phyloP scores from a whole-genome alignment of 495 filamentous ascomycete genomes.

The Tetracladium marchalianum region DNA sequence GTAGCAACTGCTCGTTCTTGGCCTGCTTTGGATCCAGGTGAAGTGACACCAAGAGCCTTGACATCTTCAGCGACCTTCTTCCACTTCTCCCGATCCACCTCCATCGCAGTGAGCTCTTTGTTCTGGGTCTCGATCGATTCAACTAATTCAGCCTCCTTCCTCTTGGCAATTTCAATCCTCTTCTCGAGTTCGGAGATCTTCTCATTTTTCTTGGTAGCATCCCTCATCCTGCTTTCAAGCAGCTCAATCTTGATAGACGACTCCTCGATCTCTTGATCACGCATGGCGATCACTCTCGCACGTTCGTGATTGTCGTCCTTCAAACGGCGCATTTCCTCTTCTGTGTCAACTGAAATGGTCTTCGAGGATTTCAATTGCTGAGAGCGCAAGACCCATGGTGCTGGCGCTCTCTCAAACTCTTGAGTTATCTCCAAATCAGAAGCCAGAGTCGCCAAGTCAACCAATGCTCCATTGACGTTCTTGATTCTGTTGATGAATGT shows the following conservation, averaged over 20 bases:
- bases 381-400: conserved; percentile 79
- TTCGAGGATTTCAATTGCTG: conserved; percentile 70
- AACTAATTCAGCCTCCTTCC: conserved; percentile 35
- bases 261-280: conserved; percentile 60
- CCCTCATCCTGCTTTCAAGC: conserved; percentile 70
- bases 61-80: conserved; percentile 61
- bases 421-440: conserved; percentile 67
- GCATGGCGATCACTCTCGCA: conserved; percentile 50
- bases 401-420: conserved; percentile 69
- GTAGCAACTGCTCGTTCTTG: conserved; percentile 54
- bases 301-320: conserved; percentile 64
- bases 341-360: conserved; percentile 65
- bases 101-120: conserved; percentile 46
- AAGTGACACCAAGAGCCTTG: conserved; percentile 43
- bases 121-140: conserved; percentile 46
- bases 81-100: conserved; percentile 58
- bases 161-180: conserved; percentile 45
- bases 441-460: conserved; percentile 63
- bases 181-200: conserved; percentile 55
- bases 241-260: conserved; percentile 85
- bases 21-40: conserved; percentile 28
- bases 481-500: conserved; percentile 59
- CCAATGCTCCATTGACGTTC: conserved; percentile 49
- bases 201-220: conserved; percentile 59
- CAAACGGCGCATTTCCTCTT: conserved; percentile 65